These are phyloP conservation scores for Candida ipomoeae DNA, from an alignment of 805 yeast species.

Conservation along the genomic window DNA sequence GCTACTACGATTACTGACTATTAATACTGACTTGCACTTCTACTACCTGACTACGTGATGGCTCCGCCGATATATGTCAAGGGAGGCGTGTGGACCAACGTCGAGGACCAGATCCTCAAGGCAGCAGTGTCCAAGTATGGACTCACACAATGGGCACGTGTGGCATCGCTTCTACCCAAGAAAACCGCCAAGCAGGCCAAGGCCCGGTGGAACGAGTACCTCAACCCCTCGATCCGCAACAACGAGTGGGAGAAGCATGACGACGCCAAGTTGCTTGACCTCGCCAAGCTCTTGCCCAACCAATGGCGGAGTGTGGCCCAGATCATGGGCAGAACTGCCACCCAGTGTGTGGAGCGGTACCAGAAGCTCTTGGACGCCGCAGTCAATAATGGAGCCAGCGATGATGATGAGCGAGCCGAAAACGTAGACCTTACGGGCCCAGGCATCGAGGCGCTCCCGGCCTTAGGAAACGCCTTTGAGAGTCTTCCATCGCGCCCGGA, in stretches of 20 bases:
- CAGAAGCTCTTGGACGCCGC: slow-evolving; percentile 62
- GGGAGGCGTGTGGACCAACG: slow-evolving; percentile 89
- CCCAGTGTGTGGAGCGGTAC: slow-evolving; percentile 81
- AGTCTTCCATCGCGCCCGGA: slow-evolving; percentile 80
- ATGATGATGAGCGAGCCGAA: slow-evolving; percentile 23
- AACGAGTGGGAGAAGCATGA: slow-evolving; percentile 70
- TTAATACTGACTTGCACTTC: not conserved
- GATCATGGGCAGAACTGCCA: slow-evolving; percentile 76
- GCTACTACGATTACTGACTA: too few species aligned
- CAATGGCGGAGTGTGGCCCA: slow-evolving; percentile 95
- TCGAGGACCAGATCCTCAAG: slow-evolving; percentile 77
- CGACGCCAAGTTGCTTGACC: slow-evolving; percentile 63
- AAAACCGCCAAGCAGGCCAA: slow-evolving; percentile 91
- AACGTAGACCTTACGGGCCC: slow-evolving; percentile 42
- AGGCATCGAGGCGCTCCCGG: slow-evolving; percentile 48
- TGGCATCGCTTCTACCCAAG: slow-evolving; percentile 77
- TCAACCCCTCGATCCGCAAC: slow-evolving; percentile 67
- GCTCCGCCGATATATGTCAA: slow-evolving; percentile 65
- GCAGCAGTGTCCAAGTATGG: slow-evolving; percentile 95
- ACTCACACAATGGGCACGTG: slow-evolving; percentile 89
- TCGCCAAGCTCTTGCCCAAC: slow-evolving; percentile 74
- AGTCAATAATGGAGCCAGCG: slow-evolving; percentile 10
- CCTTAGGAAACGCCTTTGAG: slow-evolving; percentile 54
- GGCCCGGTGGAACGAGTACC: slow-evolving; percentile 87
- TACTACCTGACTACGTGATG: slow-evolving; percentile 5